These are phyloP conservation scores for Cucumis melo DNA, from an alignment of 306 rosid genomes.

Conservation along the genomic window DNA sequence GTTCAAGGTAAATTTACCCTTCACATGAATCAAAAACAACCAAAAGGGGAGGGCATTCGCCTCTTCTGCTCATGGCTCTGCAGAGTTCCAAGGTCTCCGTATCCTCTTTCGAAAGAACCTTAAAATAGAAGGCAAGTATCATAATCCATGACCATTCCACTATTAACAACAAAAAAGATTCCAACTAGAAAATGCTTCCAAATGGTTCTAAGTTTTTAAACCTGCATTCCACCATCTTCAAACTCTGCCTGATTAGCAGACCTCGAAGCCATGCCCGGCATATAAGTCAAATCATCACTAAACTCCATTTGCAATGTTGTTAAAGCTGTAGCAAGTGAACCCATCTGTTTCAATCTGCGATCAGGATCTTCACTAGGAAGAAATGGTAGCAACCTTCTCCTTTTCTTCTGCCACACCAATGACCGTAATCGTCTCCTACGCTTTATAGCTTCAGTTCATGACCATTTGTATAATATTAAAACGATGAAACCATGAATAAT, in stretches of 20 bases:
- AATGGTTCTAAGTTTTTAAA: constrained; percentile 8
- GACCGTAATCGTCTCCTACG: constrained; percentile 48
- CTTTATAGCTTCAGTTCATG: constrained; percentile 41
- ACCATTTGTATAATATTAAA: constrained; percentile 13
- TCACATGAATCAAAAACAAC: constrained; percentile 65
- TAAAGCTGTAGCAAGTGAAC: constrained; percentile 71
- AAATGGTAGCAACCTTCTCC: constrained; percentile 53
- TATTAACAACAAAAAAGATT: not conserved
- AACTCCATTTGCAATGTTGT: constrained; percentile 44
- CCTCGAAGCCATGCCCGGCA: constrained; percentile 50
- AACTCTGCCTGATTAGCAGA: constrained; percentile 42
- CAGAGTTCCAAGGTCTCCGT: constrained; percentile 49
- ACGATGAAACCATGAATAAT: not conserved
- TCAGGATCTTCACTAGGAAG: constrained; percentile 47
- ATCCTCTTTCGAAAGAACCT: constrained; percentile 65
- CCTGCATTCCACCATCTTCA: constrained; percentile 89
- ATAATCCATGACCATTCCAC: constrained; percentile 2
- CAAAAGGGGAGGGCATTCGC: constrained; percentile 54
- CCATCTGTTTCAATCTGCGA: constrained; percentile 64
- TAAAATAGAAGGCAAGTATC: constrained; percentile 9
- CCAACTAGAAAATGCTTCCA: not conserved
- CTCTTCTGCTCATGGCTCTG: constrained; percentile 45
- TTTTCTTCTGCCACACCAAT: constrained; percentile 54
- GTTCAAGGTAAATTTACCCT: constrained; percentile 45
- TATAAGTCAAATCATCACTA: constrained; percentile 55